These are phyloP conservation scores for Hamigera avellanea DNA, from an alignment of 495 filamentous ascomycete genomes.

Conservation along the genomic window DNA sequence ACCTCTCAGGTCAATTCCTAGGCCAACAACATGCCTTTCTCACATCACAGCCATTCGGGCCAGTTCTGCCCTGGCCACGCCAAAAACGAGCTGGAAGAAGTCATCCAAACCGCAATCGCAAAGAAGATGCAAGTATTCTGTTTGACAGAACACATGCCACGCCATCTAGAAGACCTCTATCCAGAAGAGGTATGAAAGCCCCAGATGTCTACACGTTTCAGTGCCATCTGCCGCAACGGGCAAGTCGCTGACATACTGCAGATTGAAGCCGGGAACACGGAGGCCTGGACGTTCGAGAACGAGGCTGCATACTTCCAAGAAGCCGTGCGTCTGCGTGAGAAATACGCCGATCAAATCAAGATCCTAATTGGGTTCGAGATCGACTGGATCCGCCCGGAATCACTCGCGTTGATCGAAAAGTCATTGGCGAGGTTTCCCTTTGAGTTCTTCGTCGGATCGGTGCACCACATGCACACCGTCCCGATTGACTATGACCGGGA, in stretches of 20 bases:
- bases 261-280: slow-evolving; percentile 27
- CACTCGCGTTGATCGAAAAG: slow-evolving; percentile 40
- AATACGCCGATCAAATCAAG: slow-evolving; percentile 60
- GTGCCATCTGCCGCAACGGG: no score
- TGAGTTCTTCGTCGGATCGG: slow-evolving; percentile 82
- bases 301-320: slow-evolving; percentile 63
- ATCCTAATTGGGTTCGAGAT: slow-evolving; percentile 85
- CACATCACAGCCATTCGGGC: slow-evolving; percentile 97
- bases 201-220: no score
- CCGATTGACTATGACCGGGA: slow-evolving; percentile 78
- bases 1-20: no score
- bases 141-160: slow-evolving; percentile 95
- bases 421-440: slow-evolving; percentile 51
- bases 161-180: slow-evolving; percentile 65
- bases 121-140: slow-evolving; percentile 72
- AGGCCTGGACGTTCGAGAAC: slow-evolving; percentile 32
- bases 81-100: slow-evolving; percentile 67
- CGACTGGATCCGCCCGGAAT: slow-evolving; percentile 76
- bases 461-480: slow-evolving; percentile 76
- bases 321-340: slow-evolving; percentile 55
- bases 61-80: slow-evolving; percentile 93
- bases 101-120: slow-evolving; percentile 68
- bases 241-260: slow-evolving; percentile 7
- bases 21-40: slow-evolving; percentile 73
- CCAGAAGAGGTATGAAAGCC: slow-evolving; percentile 84